A percentile compares a stretch with the other conserved stretches of the same genome.
Conservation (phyloP, 306 rosid genomes). For the Cercis canadensis region DNA sequence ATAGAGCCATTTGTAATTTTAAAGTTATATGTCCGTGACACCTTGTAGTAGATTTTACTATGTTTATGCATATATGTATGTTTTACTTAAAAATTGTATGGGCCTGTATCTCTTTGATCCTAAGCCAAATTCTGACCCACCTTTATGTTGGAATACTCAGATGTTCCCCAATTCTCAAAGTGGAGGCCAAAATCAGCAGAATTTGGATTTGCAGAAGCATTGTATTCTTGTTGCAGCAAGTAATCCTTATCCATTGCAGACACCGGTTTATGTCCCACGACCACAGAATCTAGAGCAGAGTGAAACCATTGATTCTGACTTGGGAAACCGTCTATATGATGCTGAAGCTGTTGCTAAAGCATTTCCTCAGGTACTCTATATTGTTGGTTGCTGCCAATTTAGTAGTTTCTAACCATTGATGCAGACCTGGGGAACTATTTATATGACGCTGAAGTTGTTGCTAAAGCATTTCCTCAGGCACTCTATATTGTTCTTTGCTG, state of each 20-base stretch:
- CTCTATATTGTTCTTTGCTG: conserved; percentile 13
- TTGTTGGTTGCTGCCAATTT: conserved; percentile 21
- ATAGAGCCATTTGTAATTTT: conserved; percentile 1
- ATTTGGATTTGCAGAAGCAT: conserved; percentile 78
- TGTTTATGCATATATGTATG: neutral
- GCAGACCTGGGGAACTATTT: conserved; percentile 66
- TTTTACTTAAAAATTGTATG: conserved; percentile 17
- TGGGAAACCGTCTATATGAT: conserved; percentile 72
- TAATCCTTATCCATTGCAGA: conserved; percentile 88
- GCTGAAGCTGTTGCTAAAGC: conserved; percentile 94
- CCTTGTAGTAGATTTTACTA: conserved; percentile 4
- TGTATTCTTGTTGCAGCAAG: conserved; percentile 92
- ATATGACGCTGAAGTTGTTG: conserved; percentile 88
- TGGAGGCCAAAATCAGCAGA: conserved; percentile 80
- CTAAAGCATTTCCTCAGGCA: conserved; percentile 89
- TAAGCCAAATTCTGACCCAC: conserved; percentile 24
- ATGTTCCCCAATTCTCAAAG: conserved; percentile 79
- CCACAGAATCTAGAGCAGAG: conserved; percentile 75
- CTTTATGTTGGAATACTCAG: conserved; percentile 51
- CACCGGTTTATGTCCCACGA: conserved; percentile 86
- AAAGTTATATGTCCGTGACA: conserved; percentile 5
- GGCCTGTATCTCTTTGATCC: neutral
- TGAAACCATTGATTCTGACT: conserved; percentile 71
- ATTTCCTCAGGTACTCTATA: conserved; percentile 69
- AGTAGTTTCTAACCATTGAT: conserved; percentile 47